Conservation (phyloP, 106 monocot species). For the Allium sativum region DNA sequence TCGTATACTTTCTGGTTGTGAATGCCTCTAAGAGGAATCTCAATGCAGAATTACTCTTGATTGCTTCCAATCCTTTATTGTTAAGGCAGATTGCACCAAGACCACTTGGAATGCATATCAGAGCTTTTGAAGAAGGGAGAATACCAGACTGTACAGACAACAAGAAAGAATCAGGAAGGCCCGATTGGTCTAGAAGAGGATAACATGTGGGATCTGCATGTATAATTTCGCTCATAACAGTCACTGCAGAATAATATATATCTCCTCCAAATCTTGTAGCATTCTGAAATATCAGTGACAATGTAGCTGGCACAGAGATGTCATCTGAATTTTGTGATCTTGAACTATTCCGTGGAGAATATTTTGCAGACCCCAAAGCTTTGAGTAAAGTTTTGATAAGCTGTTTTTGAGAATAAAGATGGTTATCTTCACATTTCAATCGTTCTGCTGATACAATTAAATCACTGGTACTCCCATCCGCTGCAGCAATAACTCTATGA, state of each 20-base stretch:
- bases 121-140: conserved; percentile 83
- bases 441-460: conserved; percentile 37
- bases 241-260: conserved; percentile 95
- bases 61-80: conserved; percentile 74
- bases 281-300: conserved; percentile 78
- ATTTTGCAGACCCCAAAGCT: conserved; percentile 82
- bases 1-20: conserved; percentile 81
- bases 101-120: conserved; percentile 92
- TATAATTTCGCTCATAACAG: conserved; percentile 99
- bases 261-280: conserved; percentile 79
- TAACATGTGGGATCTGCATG: conserved; percentile 97
- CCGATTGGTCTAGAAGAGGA: conserved; percentile 50
- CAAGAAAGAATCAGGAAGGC: conserved; percentile 84
- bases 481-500: conserved; percentile 49
- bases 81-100: conserved; percentile 97
- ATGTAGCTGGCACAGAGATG: conserved; percentile 45
- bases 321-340: conserved; percentile 60
- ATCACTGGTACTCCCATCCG: conserved; percentile 29
- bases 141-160: conserved; percentile 66
- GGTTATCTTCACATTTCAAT: conserved; percentile 52
- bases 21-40: conserved; percentile 74
- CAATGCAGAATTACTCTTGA: conserved; percentile 58
- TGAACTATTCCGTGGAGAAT: conserved; percentile 84
- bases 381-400: conserved; percentile 88
- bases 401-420: conserved; percentile 67